Conservation (phyloP, 208 protist species). For the Leishmania guyanensis region DNA sequence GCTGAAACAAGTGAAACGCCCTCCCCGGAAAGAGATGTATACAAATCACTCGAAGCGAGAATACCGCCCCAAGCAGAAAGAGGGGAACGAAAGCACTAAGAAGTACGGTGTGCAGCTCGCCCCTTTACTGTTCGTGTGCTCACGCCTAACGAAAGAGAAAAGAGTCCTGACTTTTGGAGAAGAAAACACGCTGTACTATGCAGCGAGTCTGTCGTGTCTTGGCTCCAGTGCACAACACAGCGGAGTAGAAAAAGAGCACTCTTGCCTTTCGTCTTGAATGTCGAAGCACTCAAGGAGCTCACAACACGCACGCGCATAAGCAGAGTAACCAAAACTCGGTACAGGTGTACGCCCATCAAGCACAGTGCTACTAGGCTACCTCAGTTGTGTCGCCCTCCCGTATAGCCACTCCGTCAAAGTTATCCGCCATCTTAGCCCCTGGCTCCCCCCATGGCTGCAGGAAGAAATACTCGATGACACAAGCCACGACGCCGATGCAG, state of each 20-base stretch:
- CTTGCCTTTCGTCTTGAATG: background rate
- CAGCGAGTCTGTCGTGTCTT: background rate
- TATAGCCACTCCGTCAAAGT: background rate
- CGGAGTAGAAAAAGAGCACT: background rate
- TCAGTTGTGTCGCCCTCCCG: background rate
- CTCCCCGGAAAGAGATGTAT: background rate
- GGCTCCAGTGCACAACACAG: background rate
- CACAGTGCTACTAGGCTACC: background rate
- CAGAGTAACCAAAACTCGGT: background rate
- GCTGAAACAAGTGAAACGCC: background rate
- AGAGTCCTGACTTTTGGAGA: background rate
- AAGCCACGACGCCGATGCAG: constrained; percentile 42
- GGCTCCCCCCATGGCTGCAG: constrained; percentile 38
- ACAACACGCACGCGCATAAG: background rate
- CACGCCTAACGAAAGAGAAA: background rate
- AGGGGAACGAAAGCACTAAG: constrained; percentile 2
- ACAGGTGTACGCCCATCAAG: background rate
- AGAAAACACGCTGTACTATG: background rate
- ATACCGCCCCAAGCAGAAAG: background rate
- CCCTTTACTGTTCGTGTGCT: background rate
- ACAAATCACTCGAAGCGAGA: no score
- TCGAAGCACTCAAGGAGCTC: background rate
- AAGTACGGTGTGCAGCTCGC: background rate
- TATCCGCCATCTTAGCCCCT: background rate
- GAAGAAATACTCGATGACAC: constrained; percentile 57